These are phyloP conservation scores for Lasiosphaeria ovina DNA, from an alignment of 495 filamentous ascomycete species.

Conservation along the genomic window DNA sequence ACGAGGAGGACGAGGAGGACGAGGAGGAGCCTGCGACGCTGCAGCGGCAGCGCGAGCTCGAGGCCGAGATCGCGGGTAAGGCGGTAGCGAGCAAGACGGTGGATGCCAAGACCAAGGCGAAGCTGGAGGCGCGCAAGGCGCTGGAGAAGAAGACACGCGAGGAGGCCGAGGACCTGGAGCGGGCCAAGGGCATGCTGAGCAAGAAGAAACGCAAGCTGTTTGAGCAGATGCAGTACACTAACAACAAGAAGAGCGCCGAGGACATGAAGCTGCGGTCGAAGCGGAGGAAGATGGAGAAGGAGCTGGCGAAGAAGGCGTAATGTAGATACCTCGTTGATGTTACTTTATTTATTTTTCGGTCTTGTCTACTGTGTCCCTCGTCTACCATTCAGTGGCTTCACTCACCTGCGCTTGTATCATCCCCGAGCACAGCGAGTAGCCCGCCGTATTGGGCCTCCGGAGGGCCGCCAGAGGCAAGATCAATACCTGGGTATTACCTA, in stretches of 20 bases:
- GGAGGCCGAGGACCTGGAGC: slow-evolving; percentile 79
- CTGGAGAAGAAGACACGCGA: slow-evolving; percentile 66
- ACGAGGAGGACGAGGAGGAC: slow-evolving; percentile 44
- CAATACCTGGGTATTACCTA: too few species aligned
- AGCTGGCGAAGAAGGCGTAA: slow-evolving; percentile 35
- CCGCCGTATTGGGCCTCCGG: too few species aligned
- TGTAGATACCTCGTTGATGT: not conserved
- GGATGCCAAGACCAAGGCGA: slow-evolving; percentile 57
- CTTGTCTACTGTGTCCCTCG: not conserved
- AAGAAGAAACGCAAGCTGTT: slow-evolving; percentile 86
- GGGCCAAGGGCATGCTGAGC: slow-evolving; percentile 89
- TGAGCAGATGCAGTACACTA: slow-evolving; percentile 89
- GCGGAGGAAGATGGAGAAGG: slow-evolving; percentile 84
- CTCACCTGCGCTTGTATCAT: too few species aligned
- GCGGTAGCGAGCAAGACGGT: slow-evolving; percentile 40
- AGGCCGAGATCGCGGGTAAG: slow-evolving; percentile 74
- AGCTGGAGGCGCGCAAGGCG: slow-evolving; percentile 62
- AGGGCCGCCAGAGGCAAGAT: too few species aligned
- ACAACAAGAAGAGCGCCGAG: slow-evolving; percentile 79
- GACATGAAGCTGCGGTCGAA: slow-evolving; percentile 72
- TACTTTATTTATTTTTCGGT: slow-evolving; percentile 25
- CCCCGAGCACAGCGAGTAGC: too few species aligned
- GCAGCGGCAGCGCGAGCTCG: slow-evolving; percentile 78
- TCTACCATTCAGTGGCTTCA: not conserved
- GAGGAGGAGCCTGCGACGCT: slow-evolving; percentile 51